These are phyloP conservation scores for Metarhizium guizhouense DNA, from an alignment of 2,329 filamentous ascomycete species.

Conservation along the genomic window DNA sequence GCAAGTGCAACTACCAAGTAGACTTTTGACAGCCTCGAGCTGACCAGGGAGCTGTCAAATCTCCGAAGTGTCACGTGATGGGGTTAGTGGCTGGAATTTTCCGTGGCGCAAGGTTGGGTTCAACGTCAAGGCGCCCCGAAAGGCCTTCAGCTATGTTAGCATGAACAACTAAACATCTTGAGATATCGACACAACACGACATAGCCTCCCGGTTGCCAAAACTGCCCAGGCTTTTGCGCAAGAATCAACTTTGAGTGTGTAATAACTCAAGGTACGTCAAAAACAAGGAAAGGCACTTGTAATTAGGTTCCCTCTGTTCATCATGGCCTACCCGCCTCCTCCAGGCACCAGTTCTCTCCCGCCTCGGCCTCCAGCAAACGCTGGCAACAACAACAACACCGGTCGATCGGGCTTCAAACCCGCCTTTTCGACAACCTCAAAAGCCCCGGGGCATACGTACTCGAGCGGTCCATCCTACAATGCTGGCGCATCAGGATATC, in stretches of 20 bases:
- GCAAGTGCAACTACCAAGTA: too few species aligned
- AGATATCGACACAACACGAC: not conserved
- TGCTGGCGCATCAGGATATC: slow-evolving; percentile 15
- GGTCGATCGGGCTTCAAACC: slow-evolving; percentile 35
- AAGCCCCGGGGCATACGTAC: slow-evolving; percentile 29
- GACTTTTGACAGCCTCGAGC: not conserved
- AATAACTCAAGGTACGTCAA: slow-evolving; percentile 41
- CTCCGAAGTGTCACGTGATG: not conserved
- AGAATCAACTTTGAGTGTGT: slow-evolving; percentile 25
- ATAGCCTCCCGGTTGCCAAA: not conserved
- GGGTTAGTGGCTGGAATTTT: not conserved
- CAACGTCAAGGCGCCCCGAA: not conserved
- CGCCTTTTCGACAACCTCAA: slow-evolving; percentile 36
- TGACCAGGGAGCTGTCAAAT: not conserved
- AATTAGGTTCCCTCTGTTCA: slow-evolving; percentile 39
- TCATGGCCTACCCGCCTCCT: slow-evolving; percentile 82
- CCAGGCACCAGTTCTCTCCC: slow-evolving; percentile 63
- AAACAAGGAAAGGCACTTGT: slow-evolving; percentile 2
- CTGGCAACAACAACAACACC: slow-evolving; percentile 17
- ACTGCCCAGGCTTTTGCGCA: not conserved
- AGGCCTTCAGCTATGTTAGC: not conserved
- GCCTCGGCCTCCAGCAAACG: slow-evolving; percentile 62
- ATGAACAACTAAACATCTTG: not conserved
- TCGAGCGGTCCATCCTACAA: slow-evolving; percentile 18
- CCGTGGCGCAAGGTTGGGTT: not conserved